These are phyloP conservation scores for Claviceps lovelessii DNA, from an alignment of 2,329 filamentous ascomycete species.

Conservation along the genomic window DNA sequence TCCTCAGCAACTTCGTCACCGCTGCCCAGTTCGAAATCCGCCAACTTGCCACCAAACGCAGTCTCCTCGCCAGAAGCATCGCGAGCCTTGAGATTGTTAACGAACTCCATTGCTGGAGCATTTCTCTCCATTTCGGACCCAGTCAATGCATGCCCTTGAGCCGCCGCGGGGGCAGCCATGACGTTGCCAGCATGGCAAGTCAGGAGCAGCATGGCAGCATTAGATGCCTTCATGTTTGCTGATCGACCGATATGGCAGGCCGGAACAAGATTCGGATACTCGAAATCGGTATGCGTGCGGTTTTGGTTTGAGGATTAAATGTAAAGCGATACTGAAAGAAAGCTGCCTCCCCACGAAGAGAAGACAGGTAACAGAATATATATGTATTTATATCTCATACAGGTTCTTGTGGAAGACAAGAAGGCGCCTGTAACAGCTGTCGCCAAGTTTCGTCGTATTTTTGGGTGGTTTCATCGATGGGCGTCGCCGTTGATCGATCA, in stretches of 20 bases:
- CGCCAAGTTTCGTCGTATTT: background rate
- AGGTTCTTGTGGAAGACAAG: background rate
- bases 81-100: background rate
- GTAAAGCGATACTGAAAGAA: too few species aligned
- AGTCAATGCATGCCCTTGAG: background rate
- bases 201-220: slow-evolving; percentile 1
- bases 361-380: background rate
- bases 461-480: background rate
- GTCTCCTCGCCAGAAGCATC: background rate
- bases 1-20: background rate
- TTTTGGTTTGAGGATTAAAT: too few species aligned
- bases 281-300: too few species aligned
- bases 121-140: background rate
- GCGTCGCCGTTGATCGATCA: background rate
- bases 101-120: background rate
- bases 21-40: background rate
- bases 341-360: background rate
- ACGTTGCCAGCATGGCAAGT: slow-evolving; percentile 1
- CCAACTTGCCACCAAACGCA: too few species aligned
- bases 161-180: background rate
- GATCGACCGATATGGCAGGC: too few species aligned
- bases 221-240: slow-evolving; percentile 1
- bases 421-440: background rate
- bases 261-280: too few species aligned
- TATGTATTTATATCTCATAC: background rate